Percentiles rank a stretch among this genome's conserved stretches.
These are phyloP conservation scores for Lathyrus oleraceus DNA, from an alignment of 306 rosid species.

Conservation along the genomic window DNA sequence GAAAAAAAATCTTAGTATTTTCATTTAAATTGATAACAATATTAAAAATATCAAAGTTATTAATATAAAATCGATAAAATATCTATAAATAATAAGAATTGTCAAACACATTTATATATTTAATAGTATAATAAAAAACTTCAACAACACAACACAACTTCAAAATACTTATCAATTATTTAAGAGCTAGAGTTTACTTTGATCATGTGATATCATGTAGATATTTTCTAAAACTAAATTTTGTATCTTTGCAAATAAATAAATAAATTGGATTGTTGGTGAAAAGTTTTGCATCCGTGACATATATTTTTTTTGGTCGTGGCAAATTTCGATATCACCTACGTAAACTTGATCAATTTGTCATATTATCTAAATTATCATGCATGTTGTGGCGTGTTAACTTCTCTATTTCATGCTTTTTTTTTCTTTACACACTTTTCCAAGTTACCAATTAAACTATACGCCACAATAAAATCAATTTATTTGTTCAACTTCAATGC, in stretches of 20 bases:
- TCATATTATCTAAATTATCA: constrained; percentile 18
- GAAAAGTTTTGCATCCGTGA: neutral
- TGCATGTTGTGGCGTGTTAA: constrained; percentile 44
- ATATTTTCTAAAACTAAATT: neutral
- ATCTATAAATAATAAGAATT: too few relatives aligned
- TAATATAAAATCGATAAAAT: too few relatives aligned
- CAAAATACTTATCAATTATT: neutral
- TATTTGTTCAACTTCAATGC: neutral
- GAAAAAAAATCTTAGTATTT: too few relatives aligned
- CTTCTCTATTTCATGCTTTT: constrained; percentile 34
- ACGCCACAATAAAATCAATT: neutral
- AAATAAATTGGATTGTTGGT: neutral
- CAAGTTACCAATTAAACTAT: constrained; percentile 35
- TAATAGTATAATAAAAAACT: too few relatives aligned
- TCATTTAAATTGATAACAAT: too few relatives aligned
- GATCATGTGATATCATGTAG: neutral
- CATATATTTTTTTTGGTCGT: neutral
- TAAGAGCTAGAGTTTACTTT: neutral
- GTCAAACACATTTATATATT: too few relatives aligned
- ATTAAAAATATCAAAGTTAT: too few relatives aligned
- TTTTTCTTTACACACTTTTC: constrained; percentile 28
- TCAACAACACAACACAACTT: neutral
- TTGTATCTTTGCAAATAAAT: neutral
- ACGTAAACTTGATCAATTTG: constrained; percentile 1
- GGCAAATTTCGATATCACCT: neutral